Conservation (phyloP, 139 green algal genomes). For the Coelastrella sp. region DNA sequence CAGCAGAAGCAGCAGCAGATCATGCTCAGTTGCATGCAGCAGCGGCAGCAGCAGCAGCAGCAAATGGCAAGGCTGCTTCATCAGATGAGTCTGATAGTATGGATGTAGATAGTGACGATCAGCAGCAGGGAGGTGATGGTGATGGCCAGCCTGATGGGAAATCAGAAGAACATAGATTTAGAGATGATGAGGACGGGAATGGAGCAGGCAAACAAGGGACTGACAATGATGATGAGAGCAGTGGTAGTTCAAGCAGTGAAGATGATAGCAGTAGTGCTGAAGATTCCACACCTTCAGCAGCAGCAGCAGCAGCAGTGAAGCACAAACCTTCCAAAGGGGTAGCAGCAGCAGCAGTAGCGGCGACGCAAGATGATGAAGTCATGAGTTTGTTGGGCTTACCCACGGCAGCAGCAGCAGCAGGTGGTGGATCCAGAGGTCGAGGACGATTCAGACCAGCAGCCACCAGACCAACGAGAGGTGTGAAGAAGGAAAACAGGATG, state of each 20-base stretch:
- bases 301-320: neutral
- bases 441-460: slow-evolving; percentile 19
- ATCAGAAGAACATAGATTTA: slow-evolving; percentile 28
- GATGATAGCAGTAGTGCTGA: neutral
- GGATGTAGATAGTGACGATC: slow-evolving; percentile 14
- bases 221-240: too few relatives aligned
- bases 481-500: slow-evolving; percentile 17
- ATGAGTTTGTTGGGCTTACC: slow-evolving; percentile 32
- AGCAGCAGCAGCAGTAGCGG: neutral
- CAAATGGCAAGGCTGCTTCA: neutral
- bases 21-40: neutral
- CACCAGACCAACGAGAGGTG: neutral
- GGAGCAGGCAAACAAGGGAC: too few relatives aligned
- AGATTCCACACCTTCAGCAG: neutral
- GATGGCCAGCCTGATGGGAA: neutral
- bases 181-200: neutral
- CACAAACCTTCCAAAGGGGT: too few relatives aligned
- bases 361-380: neutral
- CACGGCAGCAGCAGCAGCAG: neutral
- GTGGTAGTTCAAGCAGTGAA: too few relatives aligned
- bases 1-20: slow-evolving; percentile 32
- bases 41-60: neutral
- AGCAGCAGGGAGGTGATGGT: neutral
- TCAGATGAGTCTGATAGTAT: slow-evolving; percentile 5
- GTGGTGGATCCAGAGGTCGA: neutral